Percentiles rank a stretch among this genome's conserved stretches.
Conservation (phyloP, 2,329 filamentous ascomycete species). For the Onygenales sp. region DNA sequence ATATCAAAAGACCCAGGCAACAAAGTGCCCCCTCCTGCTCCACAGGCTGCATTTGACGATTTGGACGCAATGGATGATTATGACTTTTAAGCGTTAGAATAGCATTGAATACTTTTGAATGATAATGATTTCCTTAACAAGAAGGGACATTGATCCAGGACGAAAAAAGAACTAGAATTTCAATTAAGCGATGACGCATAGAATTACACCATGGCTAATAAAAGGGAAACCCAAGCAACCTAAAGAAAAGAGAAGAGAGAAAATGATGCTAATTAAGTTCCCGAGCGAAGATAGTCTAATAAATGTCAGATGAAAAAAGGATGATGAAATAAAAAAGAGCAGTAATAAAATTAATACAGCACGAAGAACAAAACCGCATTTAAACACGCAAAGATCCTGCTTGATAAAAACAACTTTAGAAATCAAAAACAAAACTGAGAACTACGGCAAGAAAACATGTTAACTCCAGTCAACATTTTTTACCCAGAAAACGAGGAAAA, state of each 20-base stretch:
- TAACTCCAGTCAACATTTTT: too few relatives aligned
- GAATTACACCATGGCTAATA: not conserved
- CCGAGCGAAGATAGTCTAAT: too few relatives aligned
- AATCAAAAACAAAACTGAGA: too few relatives aligned
- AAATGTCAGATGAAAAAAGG: too few relatives aligned
- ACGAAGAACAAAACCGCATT: too few relatives aligned
- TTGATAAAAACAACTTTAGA: too few relatives aligned
- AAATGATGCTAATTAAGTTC: not conserved
- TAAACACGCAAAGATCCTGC: too few relatives aligned
- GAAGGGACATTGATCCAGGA: not conserved
- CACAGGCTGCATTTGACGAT: not conserved
- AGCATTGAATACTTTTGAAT: not conserved
- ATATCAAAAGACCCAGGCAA: not conserved
- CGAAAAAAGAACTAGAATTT: not conserved
- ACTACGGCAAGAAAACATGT: too few relatives aligned
- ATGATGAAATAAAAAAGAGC: too few relatives aligned
- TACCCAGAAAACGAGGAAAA: not conserved
- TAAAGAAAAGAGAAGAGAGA: not conserved
- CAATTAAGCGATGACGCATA: not conserved
- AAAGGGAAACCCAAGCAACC: not conserved
- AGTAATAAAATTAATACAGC: too few relatives aligned
- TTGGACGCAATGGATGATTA: conserved; percentile 3
- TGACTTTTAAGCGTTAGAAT: not conserved
- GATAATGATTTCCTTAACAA: not conserved
- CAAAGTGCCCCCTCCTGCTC: too few relatives aligned